Percentiles rank a stretch among this genome's conserved stretches.
phyloP scores from a whole-genome alignment of 1,284 basidiomycete genomes.

The Cystobasidium slooffiae region DNA sequence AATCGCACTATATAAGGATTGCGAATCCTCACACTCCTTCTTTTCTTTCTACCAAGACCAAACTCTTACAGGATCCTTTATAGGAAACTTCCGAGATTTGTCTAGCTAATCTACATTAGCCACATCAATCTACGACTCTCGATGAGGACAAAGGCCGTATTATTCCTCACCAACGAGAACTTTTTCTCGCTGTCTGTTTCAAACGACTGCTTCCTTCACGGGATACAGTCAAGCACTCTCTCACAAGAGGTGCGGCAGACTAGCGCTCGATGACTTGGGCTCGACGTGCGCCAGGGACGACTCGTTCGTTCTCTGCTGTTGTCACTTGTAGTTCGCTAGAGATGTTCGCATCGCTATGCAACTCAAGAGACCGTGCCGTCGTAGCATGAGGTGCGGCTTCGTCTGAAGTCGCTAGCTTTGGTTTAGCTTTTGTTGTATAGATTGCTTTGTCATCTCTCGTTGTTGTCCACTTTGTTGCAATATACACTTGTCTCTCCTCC shows the following conservation, averaged over 20 bases:
- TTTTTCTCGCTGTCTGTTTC: slow-evolving; percentile 23
- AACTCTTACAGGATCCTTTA: slow-evolving; percentile 43
- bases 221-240: neutral
- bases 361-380: slow-evolving; percentile 32
- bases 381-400: slow-evolving; percentile 41
- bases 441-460: neutral
- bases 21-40: too few relatives aligned
- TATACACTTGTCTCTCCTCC: neutral
- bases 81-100: slow-evolving; percentile 43
- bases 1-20: too few relatives aligned
- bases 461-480: slow-evolving; percentile 6
- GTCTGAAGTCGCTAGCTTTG: slow-evolving; percentile 41
- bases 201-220: neutral
- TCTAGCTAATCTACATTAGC: slow-evolving; percentile 43
- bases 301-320: slow-evolving; percentile 31
- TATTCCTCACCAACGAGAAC: slow-evolving; percentile 44
- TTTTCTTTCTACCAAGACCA: slow-evolving; percentile 39
- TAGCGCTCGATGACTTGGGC: slow-evolving; percentile 44
- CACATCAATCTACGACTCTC: slow-evolving; percentile 43
- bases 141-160: slow-evolving; percentile 33
- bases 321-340: slow-evolving; percentile 11
- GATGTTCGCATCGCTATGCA: slow-evolving; percentile 7
- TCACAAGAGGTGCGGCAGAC: slow-evolving; percentile 6
- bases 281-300: slow-evolving; percentile 41
- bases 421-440: neutral